These are phyloP conservation scores for Graphilbum ipis-grandicollis DNA, from an alignment of 2,329 filamentous ascomycete species.

Conservation along the genomic window DNA sequence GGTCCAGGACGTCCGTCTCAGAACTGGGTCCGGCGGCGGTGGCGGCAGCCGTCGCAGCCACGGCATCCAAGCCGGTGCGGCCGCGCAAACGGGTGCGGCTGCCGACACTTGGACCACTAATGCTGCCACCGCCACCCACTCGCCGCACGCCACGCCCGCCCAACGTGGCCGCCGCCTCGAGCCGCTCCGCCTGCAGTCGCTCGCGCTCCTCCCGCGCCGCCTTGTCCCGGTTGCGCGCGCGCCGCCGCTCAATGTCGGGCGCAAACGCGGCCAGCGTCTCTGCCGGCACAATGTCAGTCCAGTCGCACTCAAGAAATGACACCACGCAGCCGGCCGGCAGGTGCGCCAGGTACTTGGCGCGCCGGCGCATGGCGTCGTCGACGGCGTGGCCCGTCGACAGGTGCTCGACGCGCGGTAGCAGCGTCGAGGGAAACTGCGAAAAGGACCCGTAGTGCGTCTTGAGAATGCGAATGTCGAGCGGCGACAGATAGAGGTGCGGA, in stretches of 20 bases:
- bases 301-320: conserved; percentile 83
- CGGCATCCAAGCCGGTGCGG: too few species aligned
- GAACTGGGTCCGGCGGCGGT: too few species aligned
- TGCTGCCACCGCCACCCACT: too few species aligned
- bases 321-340: conserved; percentile 83
- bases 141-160: too few species aligned
- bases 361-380: conserved; percentile 67
- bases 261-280: conserved; percentile 61
- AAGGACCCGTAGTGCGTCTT: conserved; percentile 80
- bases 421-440: conserved; percentile 64
- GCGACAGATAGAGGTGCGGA: conserved; percentile 76
- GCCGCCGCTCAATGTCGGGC: conserved; percentile 57
- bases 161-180: too few species aligned
- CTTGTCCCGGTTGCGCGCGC: conserved; percentile 68
- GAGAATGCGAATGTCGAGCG: conserved; percentile 80
- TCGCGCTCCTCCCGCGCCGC: conserved; percentile 76
- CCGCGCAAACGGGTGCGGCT: too few species aligned
- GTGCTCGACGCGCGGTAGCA: conserved; percentile 74
- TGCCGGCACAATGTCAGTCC: conserved; percentile 71
- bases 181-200: conserved; percentile 60
- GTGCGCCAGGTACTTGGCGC: conserved; percentile 75
- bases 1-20: too few species aligned
- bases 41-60: too few species aligned
- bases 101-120: too few species aligned
- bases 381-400: conserved; percentile 78